These are phyloP conservation scores for Pythium guiyangense DNA, from an alignment of 352 stramenopile genomes.

Conservation along the genomic window DNA sequence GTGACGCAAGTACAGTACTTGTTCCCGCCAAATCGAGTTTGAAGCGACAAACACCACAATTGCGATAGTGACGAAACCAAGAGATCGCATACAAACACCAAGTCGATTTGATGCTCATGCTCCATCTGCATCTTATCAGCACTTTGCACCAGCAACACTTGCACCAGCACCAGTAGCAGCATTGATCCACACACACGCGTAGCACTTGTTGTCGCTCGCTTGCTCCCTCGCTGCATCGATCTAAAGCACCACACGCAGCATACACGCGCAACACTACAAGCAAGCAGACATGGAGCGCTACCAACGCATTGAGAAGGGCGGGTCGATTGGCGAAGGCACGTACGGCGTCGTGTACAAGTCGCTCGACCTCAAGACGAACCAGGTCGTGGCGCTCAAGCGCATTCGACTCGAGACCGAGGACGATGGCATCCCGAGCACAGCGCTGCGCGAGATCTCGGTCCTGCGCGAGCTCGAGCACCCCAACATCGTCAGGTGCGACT, in stretches of 20 bases:
- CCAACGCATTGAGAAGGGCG: slow-evolving; percentile 92
- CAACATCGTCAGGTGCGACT: slow-evolving; percentile 95
- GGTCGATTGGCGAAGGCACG: slow-evolving; percentile 92
- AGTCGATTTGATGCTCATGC: too few relatives aligned
- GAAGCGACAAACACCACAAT: too few relatives aligned
- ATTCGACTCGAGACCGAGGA: slow-evolving; percentile 98
- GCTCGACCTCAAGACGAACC: slow-evolving; percentile 86
- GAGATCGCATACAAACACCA: too few relatives aligned
- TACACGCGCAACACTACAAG: not conserved
- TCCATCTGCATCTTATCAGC: too few relatives aligned
- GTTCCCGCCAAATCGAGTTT: not conserved
- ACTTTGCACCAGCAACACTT: too few relatives aligned
- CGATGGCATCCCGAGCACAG: slow-evolving; percentile 98
- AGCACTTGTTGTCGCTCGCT: too few relatives aligned
- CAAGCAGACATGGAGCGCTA: slow-evolving; percentile 84
- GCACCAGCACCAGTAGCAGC: too few relatives aligned
- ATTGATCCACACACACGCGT: too few relatives aligned
- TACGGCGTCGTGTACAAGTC: slow-evolving; percentile 98
- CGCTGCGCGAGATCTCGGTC: slow-evolving; percentile 97
- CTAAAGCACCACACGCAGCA: too few relatives aligned
- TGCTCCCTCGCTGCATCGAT: too few relatives aligned
- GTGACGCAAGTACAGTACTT: not conserved
- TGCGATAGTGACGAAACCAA: too few relatives aligned
- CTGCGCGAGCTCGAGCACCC: slow-evolving; percentile 96
- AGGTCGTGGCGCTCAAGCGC: slow-evolving; percentile 94